A percentile compares a stretch with the other conserved stretches of the same genome.
Evolutionary conservation across 2,329 filamentous ascomycete genomes (phyloP).

Genomic region (Cryphonectria carpinicola): DNA sequence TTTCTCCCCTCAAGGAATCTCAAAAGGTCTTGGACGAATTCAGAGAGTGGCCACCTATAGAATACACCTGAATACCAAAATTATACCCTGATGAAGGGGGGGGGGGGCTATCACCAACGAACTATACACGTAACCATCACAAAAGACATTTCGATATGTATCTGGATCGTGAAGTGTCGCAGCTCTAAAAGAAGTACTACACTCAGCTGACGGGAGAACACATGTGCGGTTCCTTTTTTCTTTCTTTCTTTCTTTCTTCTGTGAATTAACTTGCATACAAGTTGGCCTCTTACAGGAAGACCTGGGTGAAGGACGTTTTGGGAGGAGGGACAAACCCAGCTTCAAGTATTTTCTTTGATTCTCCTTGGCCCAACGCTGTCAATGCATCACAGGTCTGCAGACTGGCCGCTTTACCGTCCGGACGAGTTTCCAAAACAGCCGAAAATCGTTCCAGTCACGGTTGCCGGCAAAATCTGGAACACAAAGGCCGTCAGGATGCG

Average conservation of each 20-base stretch:
- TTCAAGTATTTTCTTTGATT: neutral
- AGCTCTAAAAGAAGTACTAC: neutral
- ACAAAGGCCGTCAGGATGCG: constrained; percentile 21
- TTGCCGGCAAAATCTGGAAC: constrained; percentile 20
- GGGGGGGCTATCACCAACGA: neutral
- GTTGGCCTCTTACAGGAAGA: neutral
- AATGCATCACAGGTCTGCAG: neutral
- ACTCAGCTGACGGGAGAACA: neutral
- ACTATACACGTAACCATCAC: neutral
- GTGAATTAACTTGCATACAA: neutral
- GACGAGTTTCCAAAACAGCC: constrained; percentile 13
- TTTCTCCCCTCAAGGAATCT: neutral
- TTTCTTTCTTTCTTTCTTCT: neutral
- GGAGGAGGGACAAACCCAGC: neutral
- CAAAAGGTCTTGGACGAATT: neutral
- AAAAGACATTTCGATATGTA: neutral
- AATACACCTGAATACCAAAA: constrained; percentile 16
- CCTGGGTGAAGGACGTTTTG: neutral
- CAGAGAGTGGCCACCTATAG: constrained; percentile 14
- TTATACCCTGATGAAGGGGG: neutral
- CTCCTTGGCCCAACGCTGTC: neutral
- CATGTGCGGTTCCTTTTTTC: too few relatives aligned
- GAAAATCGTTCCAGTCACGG: neutral
- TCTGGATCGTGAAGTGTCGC: neutral
- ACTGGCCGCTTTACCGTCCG: neutral